These are phyloP conservation scores for Dictyostelium capitatum DNA, from an alignment of 78 protist genomes.

Conservation along the genomic window DNA sequence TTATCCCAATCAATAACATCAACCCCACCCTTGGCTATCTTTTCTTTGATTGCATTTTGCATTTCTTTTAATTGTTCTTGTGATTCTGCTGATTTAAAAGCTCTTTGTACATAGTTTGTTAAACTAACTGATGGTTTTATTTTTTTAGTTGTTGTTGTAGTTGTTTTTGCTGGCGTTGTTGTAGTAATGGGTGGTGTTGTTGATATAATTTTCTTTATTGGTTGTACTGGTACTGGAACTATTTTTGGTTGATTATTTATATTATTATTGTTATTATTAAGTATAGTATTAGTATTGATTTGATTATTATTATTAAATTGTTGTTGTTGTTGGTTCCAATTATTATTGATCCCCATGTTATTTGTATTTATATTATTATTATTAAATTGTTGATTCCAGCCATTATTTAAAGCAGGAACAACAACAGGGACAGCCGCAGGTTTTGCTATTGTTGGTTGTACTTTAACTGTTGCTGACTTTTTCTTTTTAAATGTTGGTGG, in stretches of 20 bases:
- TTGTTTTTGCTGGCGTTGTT: background rate
- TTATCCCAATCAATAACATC: slow-evolving; percentile 59
- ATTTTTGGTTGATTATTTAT: background rate
- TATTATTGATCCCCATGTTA: background rate
- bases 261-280: background rate
- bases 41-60: slow-evolving; percentile 33
- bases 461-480: background rate
- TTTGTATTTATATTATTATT: background rate
- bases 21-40: background rate
- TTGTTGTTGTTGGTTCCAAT: slow-evolving; percentile 12
- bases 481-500: slow-evolving; percentile 62
- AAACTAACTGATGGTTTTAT: background rate
- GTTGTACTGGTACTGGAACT: background rate
- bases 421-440: too few species aligned
- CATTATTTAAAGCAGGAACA: too few species aligned
- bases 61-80: slow-evolving; percentile 50
- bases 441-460: slow-evolving; percentile 12
- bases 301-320: background rate
- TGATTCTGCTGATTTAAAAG: slow-evolving; percentile 21
- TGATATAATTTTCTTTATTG: slow-evolving; percentile 16
- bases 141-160: slow-evolving; percentile 1
- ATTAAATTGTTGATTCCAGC: background rate
- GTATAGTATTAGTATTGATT: background rate
- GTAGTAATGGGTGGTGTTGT: background rate
- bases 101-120: slow-evolving; percentile 38